Conservation (phyloP, 2,329 filamentous ascomycete genomes). For the Teratosphaeria epicoccoides region DNA sequence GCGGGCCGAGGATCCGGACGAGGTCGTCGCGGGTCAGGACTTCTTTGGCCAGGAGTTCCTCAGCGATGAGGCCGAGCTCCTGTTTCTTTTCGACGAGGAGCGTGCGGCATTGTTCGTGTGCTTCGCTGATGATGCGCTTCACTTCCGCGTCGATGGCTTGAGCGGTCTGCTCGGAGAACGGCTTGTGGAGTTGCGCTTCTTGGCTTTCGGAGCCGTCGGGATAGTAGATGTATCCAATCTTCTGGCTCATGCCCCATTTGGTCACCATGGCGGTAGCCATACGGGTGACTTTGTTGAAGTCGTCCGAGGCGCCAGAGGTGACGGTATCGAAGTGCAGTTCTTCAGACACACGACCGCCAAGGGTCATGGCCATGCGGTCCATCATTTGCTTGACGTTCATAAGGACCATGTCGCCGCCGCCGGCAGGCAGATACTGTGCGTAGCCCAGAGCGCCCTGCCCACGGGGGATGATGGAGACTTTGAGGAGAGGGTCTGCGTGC, state of each 20-base stretch:
- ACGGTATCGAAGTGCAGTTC: conserved; percentile 96
- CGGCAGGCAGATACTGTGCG: conserved; percentile 87
- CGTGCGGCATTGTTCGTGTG: conserved; percentile 80
- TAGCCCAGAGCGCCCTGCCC: conserved; percentile 90
- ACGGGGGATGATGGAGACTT: conserved; percentile 96
- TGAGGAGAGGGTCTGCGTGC: conserved; percentile 91
- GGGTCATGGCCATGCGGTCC: conserved; percentile 99
- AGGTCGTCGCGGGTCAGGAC: conserved; percentile 85
- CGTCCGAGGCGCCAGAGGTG: conserved; percentile 86
- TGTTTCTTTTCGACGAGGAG: conserved; percentile 76
- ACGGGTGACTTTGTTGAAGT: conserved; percentile 95
- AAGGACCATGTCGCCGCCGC: conserved; percentile 84
- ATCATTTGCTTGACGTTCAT: conserved; percentile 94
- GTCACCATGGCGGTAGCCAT: conserved; percentile 98
- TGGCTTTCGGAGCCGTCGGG: conserved; percentile 42
- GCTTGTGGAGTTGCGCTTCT: conserved; percentile 70
- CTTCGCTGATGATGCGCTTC: conserved; percentile 79
- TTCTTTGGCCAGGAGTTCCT: conserved; percentile 88
- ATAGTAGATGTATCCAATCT: conserved; percentile 87
- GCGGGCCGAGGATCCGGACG: conserved; percentile 71
- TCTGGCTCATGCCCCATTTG: conserved; percentile 96
- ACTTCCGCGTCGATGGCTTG: conserved; percentile 88
- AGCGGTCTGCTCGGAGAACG: conserved; percentile 89
- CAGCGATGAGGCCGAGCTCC: conserved; percentile 79
- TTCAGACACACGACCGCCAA: conserved; percentile 88